Evolutionary conservation across 495 filamentous ascomycete genomes (phyloP).

Genomic region (Penicilliopsis zonata): DNA sequence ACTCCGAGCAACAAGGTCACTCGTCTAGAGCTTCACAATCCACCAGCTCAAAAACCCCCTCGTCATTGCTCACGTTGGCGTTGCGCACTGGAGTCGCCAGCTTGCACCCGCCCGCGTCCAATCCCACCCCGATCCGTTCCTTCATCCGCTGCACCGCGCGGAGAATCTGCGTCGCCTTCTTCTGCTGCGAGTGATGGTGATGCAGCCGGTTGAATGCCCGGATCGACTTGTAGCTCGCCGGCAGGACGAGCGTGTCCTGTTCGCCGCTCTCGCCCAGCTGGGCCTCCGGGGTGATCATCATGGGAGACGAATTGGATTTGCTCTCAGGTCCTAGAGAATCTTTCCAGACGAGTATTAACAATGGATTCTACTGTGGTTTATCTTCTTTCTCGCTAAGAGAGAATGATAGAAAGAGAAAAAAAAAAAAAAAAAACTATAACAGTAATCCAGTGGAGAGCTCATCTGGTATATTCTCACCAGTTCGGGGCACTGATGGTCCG

Average conservation of each 20-base stretch:
- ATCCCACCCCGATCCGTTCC: constrained; percentile 31
- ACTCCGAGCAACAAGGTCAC: neutral
- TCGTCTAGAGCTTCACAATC: constrained; percentile 10
- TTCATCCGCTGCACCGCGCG: constrained; percentile 31
- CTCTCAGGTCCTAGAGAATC: constrained; percentile 4
- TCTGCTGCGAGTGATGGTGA: constrained; percentile 21
- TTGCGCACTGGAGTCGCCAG: constrained; percentile 26
- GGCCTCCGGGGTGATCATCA: neutral
- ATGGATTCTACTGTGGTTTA: constrained; percentile 1
- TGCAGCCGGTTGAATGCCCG: constrained; percentile 27
- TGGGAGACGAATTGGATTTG: neutral
- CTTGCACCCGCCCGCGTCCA: constrained; percentile 33
- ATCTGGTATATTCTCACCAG: constrained; percentile 31
- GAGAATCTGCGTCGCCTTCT: constrained; percentile 25
- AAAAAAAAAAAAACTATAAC: constrained; percentile 1
- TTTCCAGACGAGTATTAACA: constrained; percentile 8
- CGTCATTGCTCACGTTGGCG: constrained; percentile 27
- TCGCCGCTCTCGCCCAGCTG: constrained; percentile 3
- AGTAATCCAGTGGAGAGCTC: neutral
- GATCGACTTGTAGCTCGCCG: constrained; percentile 18
- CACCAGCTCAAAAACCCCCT: constrained; percentile 23
- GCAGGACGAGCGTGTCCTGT: constrained; percentile 23
- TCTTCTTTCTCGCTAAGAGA: too few relatives aligned
- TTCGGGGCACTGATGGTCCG: constrained; percentile 38
- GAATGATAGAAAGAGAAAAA: constrained; percentile 1